Evolutionary conservation across 116 monocot species (phyloP), one percentile per base, ranked within the genome.

Genomic region (Papilionanthe hybrid): DNA sequence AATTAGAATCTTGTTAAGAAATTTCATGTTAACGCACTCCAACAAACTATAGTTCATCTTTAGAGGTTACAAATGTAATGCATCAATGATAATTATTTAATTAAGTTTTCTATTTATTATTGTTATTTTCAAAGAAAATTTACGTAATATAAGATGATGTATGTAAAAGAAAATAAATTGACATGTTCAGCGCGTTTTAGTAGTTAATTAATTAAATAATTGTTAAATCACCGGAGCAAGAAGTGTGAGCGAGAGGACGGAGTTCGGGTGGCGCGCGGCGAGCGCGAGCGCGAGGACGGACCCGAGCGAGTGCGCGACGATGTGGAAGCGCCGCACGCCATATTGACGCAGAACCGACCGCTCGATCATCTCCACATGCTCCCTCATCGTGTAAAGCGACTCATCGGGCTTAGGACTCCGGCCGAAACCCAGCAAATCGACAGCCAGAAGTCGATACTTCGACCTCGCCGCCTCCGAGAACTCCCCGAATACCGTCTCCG

Each of bases 301-400:
- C 20, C 98, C 98, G 30, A 98, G 91, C 3, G 98, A 98, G 75
- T 98, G 98, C 0, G 98, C 98, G 10, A 98, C 98, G 65, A 98
- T 90, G 91, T 98, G 97, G 86, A 94, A 92, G 4, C 87, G 88
- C 77, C 82, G 72, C 19, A 96, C 90, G 19, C 85, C 79, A 85
- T 88, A 79, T 0, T 80, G 86, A 60, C 89, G 81, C 9, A 96
- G 78, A 3, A 97, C 92, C 1, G 93, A 92, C 20, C 84, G 76
- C 79, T 94, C 94, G 82, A 97, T 97, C 92, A 92, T 89, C 47
- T 94, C 91, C 1, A 97, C 83, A 79, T 94, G 97, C 81, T 97
- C 97, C 9, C 83, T 72, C 32, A 97, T 77, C 19, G 92, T 97
- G 89, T 97, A 97, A 4, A 92, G 82, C 44, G 92, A 97, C 78